Evolutionary conservation across 495 filamentous ascomycete genomes (phyloP).

Genomic region (Cercophora samala): DNA sequence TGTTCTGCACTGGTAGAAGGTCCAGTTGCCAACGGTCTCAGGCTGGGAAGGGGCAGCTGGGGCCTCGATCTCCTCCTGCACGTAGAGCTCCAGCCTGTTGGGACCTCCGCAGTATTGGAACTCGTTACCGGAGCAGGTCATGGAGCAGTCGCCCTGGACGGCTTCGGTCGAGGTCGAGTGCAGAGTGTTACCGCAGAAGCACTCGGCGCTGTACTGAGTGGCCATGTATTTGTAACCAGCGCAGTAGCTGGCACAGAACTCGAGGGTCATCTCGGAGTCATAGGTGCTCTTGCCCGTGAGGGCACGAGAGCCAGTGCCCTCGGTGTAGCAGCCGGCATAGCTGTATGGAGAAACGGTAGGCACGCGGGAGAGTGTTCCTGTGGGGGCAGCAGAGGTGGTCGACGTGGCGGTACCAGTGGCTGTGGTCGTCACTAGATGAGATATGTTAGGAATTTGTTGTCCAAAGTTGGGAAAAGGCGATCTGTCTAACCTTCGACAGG

Average conservation of each 20-base stretch:
- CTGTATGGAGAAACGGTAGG: constrained; percentile 38
- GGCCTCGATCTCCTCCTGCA: constrained; percentile 16
- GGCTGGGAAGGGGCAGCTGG: constrained; percentile 24
- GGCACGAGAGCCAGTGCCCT: constrained; percentile 39
- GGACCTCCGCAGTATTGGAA: constrained; percentile 42
- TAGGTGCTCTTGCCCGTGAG: constrained; percentile 33
- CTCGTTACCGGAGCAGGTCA: constrained; percentile 41
- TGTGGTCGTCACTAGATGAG: background rate
- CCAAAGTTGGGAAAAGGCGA: background rate
- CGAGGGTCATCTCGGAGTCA: constrained; percentile 44
- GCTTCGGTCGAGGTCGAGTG: constrained; percentile 29
- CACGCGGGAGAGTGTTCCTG: constrained; percentile 31
- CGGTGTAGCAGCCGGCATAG: constrained; percentile 47
- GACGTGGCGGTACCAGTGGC: constrained; percentile 8
- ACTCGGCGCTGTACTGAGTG: constrained; percentile 47
- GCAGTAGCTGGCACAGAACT: constrained; percentile 46
- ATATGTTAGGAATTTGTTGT: background rate
- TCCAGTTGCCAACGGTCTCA: constrained; percentile 30
- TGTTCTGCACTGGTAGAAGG: constrained; percentile 38
- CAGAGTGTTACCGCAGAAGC: constrained; percentile 46
- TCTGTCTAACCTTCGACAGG: constrained; percentile 17
- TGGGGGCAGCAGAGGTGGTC: constrained; percentile 25
- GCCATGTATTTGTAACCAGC: constrained; percentile 45
- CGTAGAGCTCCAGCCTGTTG: constrained; percentile 41
- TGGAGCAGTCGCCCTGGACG: constrained; percentile 36